Conservation (phyloP, 331 rosid species). For the Dryas integrifolia region DNA sequence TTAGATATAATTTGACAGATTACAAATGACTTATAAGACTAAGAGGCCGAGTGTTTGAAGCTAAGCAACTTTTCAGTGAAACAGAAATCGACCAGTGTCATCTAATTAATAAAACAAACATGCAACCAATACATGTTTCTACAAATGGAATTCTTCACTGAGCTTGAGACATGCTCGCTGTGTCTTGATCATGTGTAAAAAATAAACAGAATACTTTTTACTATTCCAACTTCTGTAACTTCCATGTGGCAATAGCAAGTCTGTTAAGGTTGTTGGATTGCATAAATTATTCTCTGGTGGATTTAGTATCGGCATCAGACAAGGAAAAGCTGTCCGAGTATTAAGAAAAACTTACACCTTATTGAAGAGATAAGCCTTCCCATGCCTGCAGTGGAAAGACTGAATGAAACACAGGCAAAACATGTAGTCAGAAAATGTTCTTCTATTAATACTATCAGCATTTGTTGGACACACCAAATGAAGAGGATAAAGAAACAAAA, state of each 20-base stretch:
- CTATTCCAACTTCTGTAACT: constrained; percentile 10
- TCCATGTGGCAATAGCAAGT: constrained; percentile 14
- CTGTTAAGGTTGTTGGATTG: neutral
- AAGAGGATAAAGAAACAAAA: neutral
- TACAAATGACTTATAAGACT: neutral
- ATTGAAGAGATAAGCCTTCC: constrained; percentile 84
- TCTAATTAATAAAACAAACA: neutral
- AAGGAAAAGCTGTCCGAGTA: constrained; percentile 25
- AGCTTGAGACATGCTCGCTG: neutral
- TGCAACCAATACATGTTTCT: neutral
- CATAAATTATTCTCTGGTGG: constrained; percentile 15
- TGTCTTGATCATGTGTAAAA: too few species aligned
- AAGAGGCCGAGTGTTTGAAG: neutral
- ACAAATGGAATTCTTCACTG: neutral
- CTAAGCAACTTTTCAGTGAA: neutral
- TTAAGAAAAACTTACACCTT: constrained; percentile 70
- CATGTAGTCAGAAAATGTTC: constrained; percentile 29
- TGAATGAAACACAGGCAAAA: constrained; percentile 43
- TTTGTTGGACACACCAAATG: constrained; percentile 21
- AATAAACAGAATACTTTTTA: neutral
- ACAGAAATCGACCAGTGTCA: neutral
- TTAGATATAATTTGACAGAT: neutral
- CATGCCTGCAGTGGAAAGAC: constrained; percentile 69
- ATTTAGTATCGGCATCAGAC: constrained; percentile 5
- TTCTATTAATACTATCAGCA: constrained; percentile 7